Evolutionary conservation across 805 yeast species (phyloP).

Genomic region (Candida vartiovaarae): DNA sequence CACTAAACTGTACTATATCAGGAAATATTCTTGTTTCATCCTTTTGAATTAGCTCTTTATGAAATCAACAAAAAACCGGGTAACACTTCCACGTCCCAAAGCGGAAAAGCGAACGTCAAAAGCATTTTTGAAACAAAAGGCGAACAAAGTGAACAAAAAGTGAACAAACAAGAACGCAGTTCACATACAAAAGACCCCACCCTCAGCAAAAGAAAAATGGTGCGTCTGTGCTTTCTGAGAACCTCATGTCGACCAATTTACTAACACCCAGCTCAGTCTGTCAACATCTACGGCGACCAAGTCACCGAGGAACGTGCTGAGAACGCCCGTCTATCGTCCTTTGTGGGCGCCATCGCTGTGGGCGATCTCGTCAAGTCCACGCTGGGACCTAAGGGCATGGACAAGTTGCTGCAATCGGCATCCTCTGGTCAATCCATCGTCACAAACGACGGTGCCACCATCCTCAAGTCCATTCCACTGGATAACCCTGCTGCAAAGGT

Average conservation of each 20-base stretch:
- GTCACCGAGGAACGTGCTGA: conserved; percentile 97
- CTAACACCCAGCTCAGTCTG: conserved; percentile 32
- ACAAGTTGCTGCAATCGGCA: conserved; percentile 84
- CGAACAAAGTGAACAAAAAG: no score
- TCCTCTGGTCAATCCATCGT: conserved; percentile 72
- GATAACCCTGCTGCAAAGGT: conserved; percentile 98
- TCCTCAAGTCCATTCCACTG: conserved; percentile 85
- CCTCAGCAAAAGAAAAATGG: not conserved
- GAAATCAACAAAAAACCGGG: no score
- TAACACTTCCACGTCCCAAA: no score
- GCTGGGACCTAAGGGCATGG: conserved; percentile 99
- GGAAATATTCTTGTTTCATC: no score
- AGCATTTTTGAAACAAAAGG: no score
- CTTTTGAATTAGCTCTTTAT: no score
- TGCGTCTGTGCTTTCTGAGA: not conserved
- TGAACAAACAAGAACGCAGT: no score
- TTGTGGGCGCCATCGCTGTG: conserved; percentile 98
- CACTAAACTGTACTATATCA: no score
- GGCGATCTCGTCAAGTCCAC: conserved; percentile 95
- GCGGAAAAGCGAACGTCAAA: no score
- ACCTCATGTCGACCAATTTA: not conserved
- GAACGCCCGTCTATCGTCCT: conserved; percentile 94
- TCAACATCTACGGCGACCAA: conserved; percentile 93
- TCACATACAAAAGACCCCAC: no score
- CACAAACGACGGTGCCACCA: conserved; percentile 98